These are phyloP conservation scores for Lepidopterella palustris DNA, from an alignment of 495 filamentous ascomycete genomes.

Conservation along the genomic window DNA sequence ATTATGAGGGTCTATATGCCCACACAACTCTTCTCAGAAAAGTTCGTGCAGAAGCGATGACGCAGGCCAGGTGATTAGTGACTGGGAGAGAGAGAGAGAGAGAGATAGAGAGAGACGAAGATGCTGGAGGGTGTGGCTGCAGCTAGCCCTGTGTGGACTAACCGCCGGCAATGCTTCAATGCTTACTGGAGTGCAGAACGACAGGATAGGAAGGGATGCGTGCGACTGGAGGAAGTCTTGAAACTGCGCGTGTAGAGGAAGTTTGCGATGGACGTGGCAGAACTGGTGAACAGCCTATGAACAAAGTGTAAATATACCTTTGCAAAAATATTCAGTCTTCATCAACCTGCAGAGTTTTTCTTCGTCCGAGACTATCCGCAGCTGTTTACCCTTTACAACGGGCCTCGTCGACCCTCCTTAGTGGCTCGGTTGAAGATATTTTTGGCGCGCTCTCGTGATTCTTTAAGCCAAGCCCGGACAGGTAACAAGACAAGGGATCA, in stretches of 20 bases:
- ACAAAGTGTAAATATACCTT: too few species aligned
- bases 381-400: too few species aligned
- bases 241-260: neutral
- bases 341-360: too few species aligned
- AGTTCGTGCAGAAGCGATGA: slow-evolving; percentile 1
- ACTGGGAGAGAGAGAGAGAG: neutral
- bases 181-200: neutral
- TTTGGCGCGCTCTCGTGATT: slow-evolving; percentile 5
- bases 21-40: neutral
- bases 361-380: too few species aligned
- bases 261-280: too few species aligned
- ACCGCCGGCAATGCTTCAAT: neutral
- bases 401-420: neutral
- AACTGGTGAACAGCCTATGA: too few species aligned
- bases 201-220: neutral
- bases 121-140: too few species aligned
- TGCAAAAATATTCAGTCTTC: too few species aligned
- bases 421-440: neutral
- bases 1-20: neutral
- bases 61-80: neutral
- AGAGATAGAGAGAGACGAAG: neutral
- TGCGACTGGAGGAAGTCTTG: neutral
- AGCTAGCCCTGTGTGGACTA: too few species aligned
- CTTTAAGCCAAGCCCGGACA: neutral
- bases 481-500: too few species aligned